Evolutionary conservation across 164 flowering plant genomes (phyloP), one percentile per base, ranked within the genome.

Genomic region (Liquidambar formosana): DNA sequence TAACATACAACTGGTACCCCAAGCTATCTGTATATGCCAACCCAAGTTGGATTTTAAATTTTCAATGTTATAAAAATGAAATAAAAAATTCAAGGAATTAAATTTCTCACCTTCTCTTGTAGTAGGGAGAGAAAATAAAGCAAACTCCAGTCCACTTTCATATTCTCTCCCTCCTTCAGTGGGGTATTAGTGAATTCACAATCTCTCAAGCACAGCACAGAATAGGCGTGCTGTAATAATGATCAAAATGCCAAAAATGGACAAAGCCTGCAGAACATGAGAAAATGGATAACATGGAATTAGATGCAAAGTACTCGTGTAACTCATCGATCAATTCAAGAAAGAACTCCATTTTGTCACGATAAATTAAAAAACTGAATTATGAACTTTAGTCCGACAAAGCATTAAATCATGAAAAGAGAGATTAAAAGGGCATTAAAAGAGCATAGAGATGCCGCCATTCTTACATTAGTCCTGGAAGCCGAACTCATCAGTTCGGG

Each of bases 401-500:
- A 57, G 18, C 14, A 57, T 26, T 14, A 23, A 69, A 51, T 2
- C 18, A 1, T 15, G 27, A 15, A 23, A 48, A 33, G 22, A 44
- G 25, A 28, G 14, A 26, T 26, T 10, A 41, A 25, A 19, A 38
- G 18, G 12, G 11, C 2, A 26, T 14, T 13, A n/a, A 25, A 27
- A 59, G 47, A 23, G 25, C 6, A 16, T 13, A 49, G 25, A 43
- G 53, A 41, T 5, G 6, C 25, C 12, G 2, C 27, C 49, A 19
- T 56, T 61, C 77, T 79, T 71, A 82, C 87, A 41, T 75, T 74
- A 16, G 3, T 33, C 0, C 8, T 26, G 0, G 75, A 75, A 73
- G 85, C 79, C 5, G 87, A 79, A 48, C 67, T 68, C 16, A 75
- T 46, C 26, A n/a, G n/a, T n/a, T 58, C 75, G 3, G 93, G 92